Base-by-base conservation (phyloP, 225 moss, liverwort and hornwort species). In the Asterella californica region DNA sequence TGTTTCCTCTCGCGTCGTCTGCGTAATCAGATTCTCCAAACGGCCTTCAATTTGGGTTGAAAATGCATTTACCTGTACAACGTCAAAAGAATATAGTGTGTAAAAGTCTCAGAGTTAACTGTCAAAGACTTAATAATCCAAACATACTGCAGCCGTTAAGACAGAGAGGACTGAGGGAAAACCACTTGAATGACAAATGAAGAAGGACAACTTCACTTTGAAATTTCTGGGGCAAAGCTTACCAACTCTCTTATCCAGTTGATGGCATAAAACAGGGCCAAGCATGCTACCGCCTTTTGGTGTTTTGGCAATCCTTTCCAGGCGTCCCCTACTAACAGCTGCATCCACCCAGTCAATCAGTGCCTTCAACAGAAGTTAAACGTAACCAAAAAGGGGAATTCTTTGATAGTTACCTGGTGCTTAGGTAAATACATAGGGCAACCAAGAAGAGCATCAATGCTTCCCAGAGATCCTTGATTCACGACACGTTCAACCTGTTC, bases 191-290 rank as follows among this genome's bases (percentile, higher is more conserved):
- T 14, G 27, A 3, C 32, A 15, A 64, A 64, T 14, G 30, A 64
- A 57, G 57, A 57, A 1, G 57, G 57, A 21, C 11, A 27, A 63
- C 12, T 63, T 33, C 67, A 67, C 30, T 14, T 27, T 8, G 63
- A 27, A 34, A 21, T 0, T 36, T 29, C 64, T 71, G 46, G 30
- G 46, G 52, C n/a, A 37, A 21, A 2, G 47, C 63, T 68, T 87
- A 95, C 94, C 88, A 93, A 83, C 81, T 95, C 94, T 82, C 90
- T 88, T 79, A 89, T 90, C 93, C 93, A 95, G 83, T 93, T 95
- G 76, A 93, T 85, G 50, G 90, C 84, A 55, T 91, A 90, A 74
- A 91, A 95, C 76, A 95, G 85, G 47, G 92, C 84, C 74, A 87
- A 82, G 82, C 92, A 95, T n/a, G 81, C 89, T 60, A 87, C 32